Base-by-base conservation (phyloP, 805 yeast species). In the Saturnispora halmiae region DNA sequence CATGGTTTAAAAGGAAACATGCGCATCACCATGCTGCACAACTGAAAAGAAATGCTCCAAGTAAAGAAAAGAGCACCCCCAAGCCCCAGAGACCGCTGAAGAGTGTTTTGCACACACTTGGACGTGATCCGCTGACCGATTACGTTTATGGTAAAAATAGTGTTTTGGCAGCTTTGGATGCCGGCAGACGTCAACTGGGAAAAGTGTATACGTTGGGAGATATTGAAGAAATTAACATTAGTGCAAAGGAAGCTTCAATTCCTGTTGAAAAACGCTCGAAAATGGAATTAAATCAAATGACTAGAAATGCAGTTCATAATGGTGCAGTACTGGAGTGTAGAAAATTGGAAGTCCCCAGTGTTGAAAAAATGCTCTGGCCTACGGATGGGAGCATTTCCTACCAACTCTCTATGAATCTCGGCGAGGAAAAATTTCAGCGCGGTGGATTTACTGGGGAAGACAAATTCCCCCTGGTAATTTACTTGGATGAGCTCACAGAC, bases 401-500 rank as follows among this genome's bases (percentile, higher is more conserved):
- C 26, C 26, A 22, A 22, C 26, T 22, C 10, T 22, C 26, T 7
- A 22, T 22, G 26, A 22, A 22, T 20, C 11, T 11, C 6, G 14
- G 21, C 34, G 9, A 14, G 24, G 34, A 5, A 10, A 14, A 31
- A 31, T 11, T 6, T 4, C 9, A 5, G 8, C 8, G 15, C 8
- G 44, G 35, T 19, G 16, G 21, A 6, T 15, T 6, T 15, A 13
- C 34, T n/a, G 42, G 40, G 26, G 45, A 45, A 18, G 59, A 57
- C 28, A 54, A 54, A 14, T 60, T 60, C 50, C 94, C 95, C 2
- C 51, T 87, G 14, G 95, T 86, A 0, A 49, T 86, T 3, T 85
- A 70, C 51, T 60, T 86, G 20, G 95, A 86, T 58, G 85, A 82
- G 44, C 69, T 87, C 33, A 75, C 83, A 11, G 95, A 86, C 57